Conservation (phyloP, 1,284 basidiomycete genomes). For the Limonomyces culmigenus region DNA sequence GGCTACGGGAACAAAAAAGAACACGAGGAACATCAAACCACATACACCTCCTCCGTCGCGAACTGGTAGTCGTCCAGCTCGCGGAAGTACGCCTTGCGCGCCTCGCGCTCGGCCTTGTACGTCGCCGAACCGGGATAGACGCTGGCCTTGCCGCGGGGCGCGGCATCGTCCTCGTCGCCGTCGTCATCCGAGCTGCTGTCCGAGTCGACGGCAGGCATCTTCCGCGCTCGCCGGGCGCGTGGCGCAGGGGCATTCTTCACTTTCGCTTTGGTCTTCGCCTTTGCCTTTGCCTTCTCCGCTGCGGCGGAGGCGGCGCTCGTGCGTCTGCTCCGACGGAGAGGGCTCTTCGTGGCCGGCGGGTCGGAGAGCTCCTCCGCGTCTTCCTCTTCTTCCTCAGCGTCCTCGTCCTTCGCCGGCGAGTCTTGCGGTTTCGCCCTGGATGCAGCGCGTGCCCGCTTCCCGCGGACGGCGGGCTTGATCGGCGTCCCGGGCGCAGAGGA, state of each 20-base stretch:
- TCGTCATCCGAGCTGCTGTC: neutral
- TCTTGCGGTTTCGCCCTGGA: neutral
- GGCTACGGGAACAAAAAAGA: conserved; percentile 4
- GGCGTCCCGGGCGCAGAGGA: neutral
- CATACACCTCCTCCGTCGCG: conserved; percentile 1
- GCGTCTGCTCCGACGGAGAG: neutral
- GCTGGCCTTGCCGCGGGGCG: too few relatives aligned
- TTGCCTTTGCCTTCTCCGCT: too few relatives aligned
- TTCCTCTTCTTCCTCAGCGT: neutral
- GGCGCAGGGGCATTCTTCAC: too few relatives aligned
- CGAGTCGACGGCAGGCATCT: neutral
- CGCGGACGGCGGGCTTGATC: too few relatives aligned
- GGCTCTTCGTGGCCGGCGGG: neutral
- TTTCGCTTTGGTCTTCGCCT: too few relatives aligned
- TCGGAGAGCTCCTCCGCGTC: neutral
- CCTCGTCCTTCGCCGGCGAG: neutral
- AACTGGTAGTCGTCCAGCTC: conserved; percentile 1
- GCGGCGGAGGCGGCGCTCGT: neutral
- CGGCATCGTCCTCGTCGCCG: too few relatives aligned
- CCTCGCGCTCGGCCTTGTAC: neutral
- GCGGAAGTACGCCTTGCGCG: neutral
- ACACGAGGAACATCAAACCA: conserved; percentile 3
- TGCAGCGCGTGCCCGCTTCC: neutral
- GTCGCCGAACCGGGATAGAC: neutral
- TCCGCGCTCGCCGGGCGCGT: too few relatives aligned